Base-by-base conservation (phyloP, 305 asterid species). In the Plantago coronopus region DNA sequence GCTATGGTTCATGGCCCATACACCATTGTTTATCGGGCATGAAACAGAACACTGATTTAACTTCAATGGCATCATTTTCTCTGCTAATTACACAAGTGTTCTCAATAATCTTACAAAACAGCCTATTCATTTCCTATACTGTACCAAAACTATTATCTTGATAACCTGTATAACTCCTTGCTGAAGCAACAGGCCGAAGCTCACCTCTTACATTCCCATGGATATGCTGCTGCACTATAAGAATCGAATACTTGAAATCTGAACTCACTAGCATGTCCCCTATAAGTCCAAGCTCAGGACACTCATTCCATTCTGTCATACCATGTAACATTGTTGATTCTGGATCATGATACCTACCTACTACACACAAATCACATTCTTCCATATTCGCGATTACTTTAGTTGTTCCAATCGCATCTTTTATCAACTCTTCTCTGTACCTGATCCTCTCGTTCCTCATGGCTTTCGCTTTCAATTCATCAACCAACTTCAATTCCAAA, bases 261-360 rank as follows among this genome's bases (percentile, higher is more conserved):
- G 68, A 34, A 2, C 72, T 57, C 3, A 71, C 71, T 27, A 80
- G 25, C 78, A 80, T 67, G 40, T 75, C 81, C 22, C 77, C 86
- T 3, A 80, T 49, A 23, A 42, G 27, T 20, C 86, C 86, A 48
- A 80, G 44, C 67, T 77, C 86, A 7, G 83, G 78, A 40, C 47
- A 70, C 68, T 77, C 86, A 31, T 73, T 69, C 86, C 86, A 80
- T 13, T 69, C 83, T 38, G 1, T 25, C 17, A 5, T 72, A 59
- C 23, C 86, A 79, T 0, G 55, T 59, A 80, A 47, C 60, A 75
- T 43, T 20, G 68, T 51, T 0, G 76, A 71, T 11, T 57, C 65
- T 1, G 54, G 54, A 1, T 68, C 70, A 22, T 80, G 81, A 4
- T 69, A 62, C 46, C 81, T 67, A 23, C 86, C 86, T 5, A 80